Evolutionary conservation across 805 yeast genomes (phyloP), one percentile per base, ranked within the genome.

Genomic region (Vanderwaltozyma polyspora): DNA sequence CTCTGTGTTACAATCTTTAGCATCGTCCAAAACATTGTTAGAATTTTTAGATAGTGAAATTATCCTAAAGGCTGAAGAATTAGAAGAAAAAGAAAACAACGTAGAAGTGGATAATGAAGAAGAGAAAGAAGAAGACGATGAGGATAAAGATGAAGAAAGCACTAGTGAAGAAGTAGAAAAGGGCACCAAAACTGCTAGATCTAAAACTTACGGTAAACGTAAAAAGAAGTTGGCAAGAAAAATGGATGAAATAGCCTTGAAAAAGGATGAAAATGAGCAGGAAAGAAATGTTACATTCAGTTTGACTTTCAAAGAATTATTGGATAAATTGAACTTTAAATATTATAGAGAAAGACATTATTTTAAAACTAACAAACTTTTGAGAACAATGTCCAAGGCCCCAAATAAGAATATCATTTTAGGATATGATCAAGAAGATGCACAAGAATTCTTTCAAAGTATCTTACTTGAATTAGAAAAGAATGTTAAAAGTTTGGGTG

Each of bases 361-460:
- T 39, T 80, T 74, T 44, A 75, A 70, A 44, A 77, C 91, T 0
- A 70, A 65, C 36, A 65, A 66, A 12, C 57, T 82, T 29, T 55
- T 81, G 34, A 76, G 71, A 48, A 70, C 72, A 5, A 79, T 82
- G 84, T 70, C 80, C 4, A 79, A 79, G 49, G 81, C 84, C 0
- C 87, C 91, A 11, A 78, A 76, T 45, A 80, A 76, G 49, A 79
- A 78, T 51, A 70, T 85, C 39, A 75, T 86, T 46, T 59, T 75
- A 36, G 91, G 95, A 2, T 84, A 84, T 52, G 85, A 83, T 50
- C 97, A 87, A 60, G 95, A 87, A 56, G 97, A 87, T 61, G 96
- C 96, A 0, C 95, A 87, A 58, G 97, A 87, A 55, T 87, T 87
- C 50, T 87, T 87, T 62, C 96, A 87, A 54, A 68, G 78, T 33